These are phyloP conservation scores for Fusarium sulawesiense DNA, from an alignment of 2,329 filamentous ascomycete species.

Conservation along the genomic window DNA sequence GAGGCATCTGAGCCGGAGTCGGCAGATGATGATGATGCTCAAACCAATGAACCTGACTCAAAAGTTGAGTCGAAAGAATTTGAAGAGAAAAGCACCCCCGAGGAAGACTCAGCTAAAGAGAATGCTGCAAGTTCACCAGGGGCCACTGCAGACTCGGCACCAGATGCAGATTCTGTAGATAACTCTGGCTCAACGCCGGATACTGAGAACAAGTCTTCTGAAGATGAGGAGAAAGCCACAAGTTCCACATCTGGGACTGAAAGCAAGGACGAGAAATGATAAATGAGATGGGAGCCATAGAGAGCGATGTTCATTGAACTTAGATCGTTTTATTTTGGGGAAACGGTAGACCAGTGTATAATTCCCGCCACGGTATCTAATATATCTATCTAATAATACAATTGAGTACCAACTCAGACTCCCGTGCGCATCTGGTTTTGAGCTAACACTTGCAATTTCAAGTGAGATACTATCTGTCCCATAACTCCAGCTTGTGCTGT, in stretches of 20 bases:
- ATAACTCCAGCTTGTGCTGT: constrained; percentile 1
- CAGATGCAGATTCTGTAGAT: constrained; percentile 1
- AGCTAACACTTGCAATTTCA: background rate
- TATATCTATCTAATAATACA: constrained; percentile 24
- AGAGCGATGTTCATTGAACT: background rate
- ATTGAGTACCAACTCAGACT: background rate
- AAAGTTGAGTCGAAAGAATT: constrained; percentile 28
- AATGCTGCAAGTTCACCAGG: constrained; percentile 4
- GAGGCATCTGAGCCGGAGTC: constrained; percentile 36
- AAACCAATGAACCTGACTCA: constrained; percentile 8
- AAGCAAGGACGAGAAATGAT: constrained; percentile 25
- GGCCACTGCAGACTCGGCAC: constrained; percentile 1
- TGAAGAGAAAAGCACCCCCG: constrained; percentile 37
- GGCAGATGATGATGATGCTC: constrained; percentile 11
- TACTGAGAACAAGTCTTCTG: constrained; percentile 8
- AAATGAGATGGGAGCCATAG: constrained; percentile 1
- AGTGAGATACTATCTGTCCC: background rate
- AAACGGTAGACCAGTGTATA: background rate
- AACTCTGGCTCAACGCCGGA: constrained; percentile 10
- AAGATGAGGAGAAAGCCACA: constrained; percentile 14
- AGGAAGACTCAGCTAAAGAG: constrained; percentile 8
- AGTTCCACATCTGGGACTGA: constrained; percentile 15
- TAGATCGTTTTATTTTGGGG: background rate
- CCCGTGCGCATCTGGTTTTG: background rate
- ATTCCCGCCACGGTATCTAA: constrained; percentile 3